Base-by-base conservation (phyloP, 441 rosid genomes). In the Croton laevigatus region DNA sequence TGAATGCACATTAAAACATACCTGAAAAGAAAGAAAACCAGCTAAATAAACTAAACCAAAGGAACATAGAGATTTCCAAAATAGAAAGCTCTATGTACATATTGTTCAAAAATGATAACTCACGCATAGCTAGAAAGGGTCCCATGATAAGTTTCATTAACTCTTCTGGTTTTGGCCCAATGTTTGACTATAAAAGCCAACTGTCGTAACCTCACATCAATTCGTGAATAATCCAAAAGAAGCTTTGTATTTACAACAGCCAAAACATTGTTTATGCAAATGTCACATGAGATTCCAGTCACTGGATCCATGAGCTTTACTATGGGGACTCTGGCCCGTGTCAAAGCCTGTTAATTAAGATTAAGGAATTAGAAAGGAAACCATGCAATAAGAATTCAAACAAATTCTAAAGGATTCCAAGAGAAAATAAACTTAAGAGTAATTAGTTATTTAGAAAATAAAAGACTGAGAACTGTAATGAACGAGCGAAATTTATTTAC, bases 181-280 rank as follows among this genome's bases (percentile, higher is more conserved):
- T 94, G 97, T 79, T 94, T 94, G 66, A 94, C 93, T 72, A 91
- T 83, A 78, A 86, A 91, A 71, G 94, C 94, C 78, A 94, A 74
- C 79, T 94, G 98, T 76, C 83, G 81, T 73, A 94, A 75, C 70
- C 97, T 88, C 58, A 44, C 88, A 89, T 94, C 98, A 68, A 94
- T 86, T 62, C 65, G 82, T 0, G 97, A 85, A 77, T 94, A 94
- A 79, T 91, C 97, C 59, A 84, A 77, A 61, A 94, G 86, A 76
- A 94, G 98, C 86, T 91, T 94, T 55, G 98, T 94, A 81, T 94
- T 94, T 71, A 89, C 94, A 62, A 94, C 97, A 62, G 98, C 98
- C 81, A 91, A 86, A 71, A 88, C 81, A 73, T 94, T 94, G 85
- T 91, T 94, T 79, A 91, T 81, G 83, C 98, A 91, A 71, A 94